These are phyloP conservation scores for Oidium heveae DNA, from an alignment of 2,329 filamentous ascomycete genomes.

Conservation along the genomic window DNA sequence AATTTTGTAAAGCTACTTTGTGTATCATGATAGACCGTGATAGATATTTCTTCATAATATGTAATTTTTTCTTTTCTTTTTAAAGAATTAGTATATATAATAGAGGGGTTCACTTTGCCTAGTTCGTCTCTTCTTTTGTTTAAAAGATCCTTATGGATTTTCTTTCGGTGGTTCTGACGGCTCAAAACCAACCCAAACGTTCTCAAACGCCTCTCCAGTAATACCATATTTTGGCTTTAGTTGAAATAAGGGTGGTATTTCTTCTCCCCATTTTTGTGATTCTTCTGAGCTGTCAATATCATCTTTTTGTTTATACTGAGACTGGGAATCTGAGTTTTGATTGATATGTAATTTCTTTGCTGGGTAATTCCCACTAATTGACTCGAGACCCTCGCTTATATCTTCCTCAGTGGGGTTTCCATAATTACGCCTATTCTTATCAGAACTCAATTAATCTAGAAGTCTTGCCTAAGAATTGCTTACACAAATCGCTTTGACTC, in stretches of 20 bases:
- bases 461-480: slow-evolving; percentile 6
- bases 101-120: too few relatives aligned
- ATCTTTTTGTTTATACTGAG: slow-evolving; percentile 7
- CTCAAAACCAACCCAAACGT: slow-evolving; percentile 13
- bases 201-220: slow-evolving; percentile 14
- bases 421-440: slow-evolving; percentile 19
- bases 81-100: too few relatives aligned
- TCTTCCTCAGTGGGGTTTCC: slow-evolving; percentile 22
- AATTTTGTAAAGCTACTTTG: too few relatives aligned
- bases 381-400: slow-evolving; percentile 28
- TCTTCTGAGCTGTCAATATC: slow-evolving; percentile 15
- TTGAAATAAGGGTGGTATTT: slow-evolving; percentile 6
- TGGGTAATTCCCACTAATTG: slow-evolving; percentile 17
- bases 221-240: slow-evolving; percentile 14
- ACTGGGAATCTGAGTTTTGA: background rate
- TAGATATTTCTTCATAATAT: too few relatives aligned
- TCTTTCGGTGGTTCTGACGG: slow-evolving; percentile 9
- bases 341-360: slow-evolving; percentile 12
- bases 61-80: too few relatives aligned
- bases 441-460: background rate
- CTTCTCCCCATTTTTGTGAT: slow-evolving; percentile 18
- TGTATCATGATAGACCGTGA: too few relatives aligned
- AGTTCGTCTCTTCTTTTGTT: too few relatives aligned
- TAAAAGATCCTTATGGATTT: slow-evolving; percentile 6
- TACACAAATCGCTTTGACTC: slow-evolving; percentile 29